Evolutionary conservation across 2,329 filamentous ascomycete species (phyloP).

Genomic region (Aureobasidium vineae): DNA sequence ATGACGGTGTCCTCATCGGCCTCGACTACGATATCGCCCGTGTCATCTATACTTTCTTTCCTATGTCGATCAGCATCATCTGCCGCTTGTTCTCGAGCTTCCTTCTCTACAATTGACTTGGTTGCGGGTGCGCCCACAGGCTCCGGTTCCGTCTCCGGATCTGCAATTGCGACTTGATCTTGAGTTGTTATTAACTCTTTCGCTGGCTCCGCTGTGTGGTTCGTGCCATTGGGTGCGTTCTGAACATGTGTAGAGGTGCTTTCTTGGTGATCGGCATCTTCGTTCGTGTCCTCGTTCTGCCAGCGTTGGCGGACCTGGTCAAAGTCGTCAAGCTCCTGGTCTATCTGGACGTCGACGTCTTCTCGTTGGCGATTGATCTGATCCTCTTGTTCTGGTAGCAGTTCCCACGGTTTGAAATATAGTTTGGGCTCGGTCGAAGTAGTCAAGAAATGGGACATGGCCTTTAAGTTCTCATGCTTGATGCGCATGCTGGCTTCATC

Average conservation of each 20-base stretch:
- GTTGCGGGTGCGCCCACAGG: neutral
- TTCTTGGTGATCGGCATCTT: slow-evolving; percentile 30
- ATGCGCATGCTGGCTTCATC: slow-evolving; percentile 68
- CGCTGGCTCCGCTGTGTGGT: neutral
- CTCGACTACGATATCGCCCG: slow-evolving; percentile 74
- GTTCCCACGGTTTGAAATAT: slow-evolving; percentile 85
- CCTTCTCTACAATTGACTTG: neutral
- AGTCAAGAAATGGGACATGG: slow-evolving; percentile 68
- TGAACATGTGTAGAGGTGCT: neutral
- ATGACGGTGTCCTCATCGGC: slow-evolving; percentile 89
- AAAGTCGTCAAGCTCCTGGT: slow-evolving; percentile 64
- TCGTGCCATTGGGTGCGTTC: neutral
- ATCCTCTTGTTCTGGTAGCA: slow-evolving; percentile 66
- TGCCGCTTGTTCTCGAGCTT: slow-evolving; percentile 25
- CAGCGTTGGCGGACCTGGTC: slow-evolving; percentile 47
- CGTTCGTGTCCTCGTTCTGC: slow-evolving; percentile 35
- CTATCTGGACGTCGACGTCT: slow-evolving; percentile 62
- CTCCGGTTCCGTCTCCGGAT: neutral
- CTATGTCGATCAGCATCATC: slow-evolving; percentile 29
- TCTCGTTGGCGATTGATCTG: slow-evolving; percentile 68
- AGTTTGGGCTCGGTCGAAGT: slow-evolving; percentile 71
- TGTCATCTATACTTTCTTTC: slow-evolving; percentile 55
- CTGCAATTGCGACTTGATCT: neutral
- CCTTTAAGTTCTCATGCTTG: slow-evolving; percentile 69
- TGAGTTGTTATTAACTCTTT: neutral